Evolutionary conservation across 106 monocot species (phyloP).

Genomic region (Gastrodia elata): DNA sequence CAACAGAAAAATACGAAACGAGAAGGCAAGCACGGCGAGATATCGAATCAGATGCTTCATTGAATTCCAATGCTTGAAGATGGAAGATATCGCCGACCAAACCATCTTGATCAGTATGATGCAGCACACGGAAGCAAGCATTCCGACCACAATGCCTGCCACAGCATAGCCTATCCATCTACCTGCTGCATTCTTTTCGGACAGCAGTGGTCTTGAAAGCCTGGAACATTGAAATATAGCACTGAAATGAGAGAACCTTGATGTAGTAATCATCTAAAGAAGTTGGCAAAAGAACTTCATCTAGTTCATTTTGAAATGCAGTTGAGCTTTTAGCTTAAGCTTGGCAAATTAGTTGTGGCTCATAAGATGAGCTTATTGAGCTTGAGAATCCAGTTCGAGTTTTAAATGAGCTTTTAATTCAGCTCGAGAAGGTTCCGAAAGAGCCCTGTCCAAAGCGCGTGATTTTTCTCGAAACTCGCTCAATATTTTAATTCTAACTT

Average conservation of each 20-base stretch:
- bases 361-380: too few relatives aligned
- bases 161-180: slow-evolving; percentile 9
- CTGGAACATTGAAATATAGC: slow-evolving; percentile 19
- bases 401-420: too few relatives aligned
- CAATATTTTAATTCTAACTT: too few relatives aligned
- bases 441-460: too few relatives aligned
- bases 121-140: slow-evolving; percentile 28
- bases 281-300: too few relatives aligned
- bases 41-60: slow-evolving; percentile 14
- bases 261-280: too few relatives aligned
- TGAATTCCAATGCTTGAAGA: slow-evolving; percentile 16
- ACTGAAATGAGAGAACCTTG: neutral
- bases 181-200: slow-evolving; percentile 17
- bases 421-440: too few relatives aligned
- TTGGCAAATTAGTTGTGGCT: too few relatives aligned
- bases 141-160: slow-evolving; percentile 39
- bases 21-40: slow-evolving; percentile 46
- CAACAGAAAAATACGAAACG: slow-evolving; percentile 50
- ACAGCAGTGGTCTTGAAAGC: slow-evolving; percentile 20
- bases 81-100: neutral
- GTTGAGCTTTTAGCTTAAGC: too few relatives aligned
- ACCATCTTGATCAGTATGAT: slow-evolving; percentile 20
- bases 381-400: too few relatives aligned
- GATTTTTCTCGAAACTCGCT: too few relatives aligned
- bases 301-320: too few relatives aligned